These are phyloP conservation scores for Naganishia friedmannii DNA, from an alignment of 768 basidiomycete species.

Conservation along the genomic window DNA sequence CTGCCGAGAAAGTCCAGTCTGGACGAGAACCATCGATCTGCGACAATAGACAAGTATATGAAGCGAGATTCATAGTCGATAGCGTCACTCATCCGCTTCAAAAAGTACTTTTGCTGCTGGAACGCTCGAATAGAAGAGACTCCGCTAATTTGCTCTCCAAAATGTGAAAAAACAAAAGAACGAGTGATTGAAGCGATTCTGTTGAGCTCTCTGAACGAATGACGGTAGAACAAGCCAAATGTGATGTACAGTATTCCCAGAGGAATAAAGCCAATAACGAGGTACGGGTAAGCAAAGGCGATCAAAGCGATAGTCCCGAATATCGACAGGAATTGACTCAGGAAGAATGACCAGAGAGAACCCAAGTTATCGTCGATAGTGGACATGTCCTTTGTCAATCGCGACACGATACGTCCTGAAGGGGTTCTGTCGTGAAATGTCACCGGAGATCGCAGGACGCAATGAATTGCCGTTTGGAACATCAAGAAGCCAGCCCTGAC, in stretches of 20 bases:
- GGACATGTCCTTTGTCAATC: conserved; percentile 50
- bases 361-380: conserved; percentile 33
- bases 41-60: conserved; percentile 26
- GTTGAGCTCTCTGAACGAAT: conserved; percentile 34
- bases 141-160: conserved; percentile 30
- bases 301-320: conserved; percentile 44
- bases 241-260: conserved; percentile 18
- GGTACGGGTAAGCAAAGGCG: conserved; percentile 42
- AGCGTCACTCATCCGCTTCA: conserved; percentile 13
- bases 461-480: conserved; percentile 60
- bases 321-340: conserved; percentile 31
- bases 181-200: conserved; percentile 31
- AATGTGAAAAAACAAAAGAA: conserved; percentile 33
- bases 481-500: conserved; percentile 54
- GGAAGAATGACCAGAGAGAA: conserved; percentile 31
- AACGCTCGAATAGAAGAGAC: conserved; percentile 34
- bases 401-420: conserved; percentile 47
- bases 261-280: conserved; percentile 44
- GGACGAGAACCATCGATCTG: conserved; percentile 59
- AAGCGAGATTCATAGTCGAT: conserved; percentile 26
- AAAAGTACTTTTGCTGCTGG: conserved; percentile 28
- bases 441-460: conserved; percentile 62
- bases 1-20: conserved; percentile 68
- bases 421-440: conserved; percentile 70
- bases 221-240: conserved; percentile 33